Base-by-base conservation (phyloP, 805 yeast genomes). In the Ascoidea asiatica region DNA sequence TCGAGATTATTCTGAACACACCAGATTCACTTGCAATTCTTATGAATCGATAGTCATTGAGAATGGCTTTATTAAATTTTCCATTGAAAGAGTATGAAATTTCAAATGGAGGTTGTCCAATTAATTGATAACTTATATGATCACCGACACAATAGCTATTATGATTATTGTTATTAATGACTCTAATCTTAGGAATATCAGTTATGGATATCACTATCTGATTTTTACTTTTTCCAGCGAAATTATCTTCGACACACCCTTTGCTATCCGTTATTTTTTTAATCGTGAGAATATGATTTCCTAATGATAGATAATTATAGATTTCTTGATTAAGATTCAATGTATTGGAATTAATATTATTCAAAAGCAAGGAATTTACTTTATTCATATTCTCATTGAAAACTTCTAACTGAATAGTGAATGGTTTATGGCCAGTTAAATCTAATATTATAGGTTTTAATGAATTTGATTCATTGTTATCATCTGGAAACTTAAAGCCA, bases 71-170 rank as follows among this genome's bases (percentile, higher is more conserved):
- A 50, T 81, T 77, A 33, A 62, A 60, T 22, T 66, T 63, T 1
- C 72, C 81, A 52, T 84, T 80, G 64, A 90, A 89, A 21, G 71
- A 71, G 58, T 92, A 92, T 43, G 66, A 73, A 4, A 94, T 72
- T 1, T 72, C 72, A 57, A 87, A 87, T 19, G 96, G 96, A 0
- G 95, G 75, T 4, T 74, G 65, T 2, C 97, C 97, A 15, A 74
- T 73, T 49, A 90, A 61, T 49, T 80, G 73, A 56, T 85, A 85
- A 1, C 81, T 70, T 21, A 92, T 75, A 48, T 83, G 81, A 49
- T 90, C 97, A 8, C 98, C 99, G 21, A 90, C 95, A 71, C 99
- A 92, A 55, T 79, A 81, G n/a, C n/a, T n/a, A n/a, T n/a, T n/a
- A n/a, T n/a, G n/a, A n/a, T n/a, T n/a, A 53, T 81, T 73, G 2